phyloP scores from a whole-genome alignment of 1,284 basidiomycete genomes.

The Volvariella surrecta region DNA sequence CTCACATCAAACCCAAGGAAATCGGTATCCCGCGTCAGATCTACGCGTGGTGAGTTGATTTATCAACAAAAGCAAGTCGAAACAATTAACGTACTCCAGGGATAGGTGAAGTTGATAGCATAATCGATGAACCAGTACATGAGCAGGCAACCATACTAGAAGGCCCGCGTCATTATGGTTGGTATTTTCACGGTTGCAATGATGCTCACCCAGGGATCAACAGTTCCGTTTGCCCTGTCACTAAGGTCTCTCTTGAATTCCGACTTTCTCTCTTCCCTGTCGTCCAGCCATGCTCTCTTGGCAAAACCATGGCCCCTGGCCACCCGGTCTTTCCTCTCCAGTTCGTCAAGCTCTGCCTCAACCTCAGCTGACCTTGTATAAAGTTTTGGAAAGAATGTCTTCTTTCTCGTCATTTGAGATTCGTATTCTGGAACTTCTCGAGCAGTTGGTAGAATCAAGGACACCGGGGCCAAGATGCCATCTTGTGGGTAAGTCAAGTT shows the following conservation, averaged over 20 bases:
- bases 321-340: constrained; percentile 18
- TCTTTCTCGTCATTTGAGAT: neutral
- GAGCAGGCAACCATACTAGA: constrained; percentile 49
- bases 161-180: constrained; percentile 4
- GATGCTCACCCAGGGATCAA: constrained; percentile 39
- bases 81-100: constrained; percentile 45
- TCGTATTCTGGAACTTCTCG: constrained; percentile 21
- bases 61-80: neutral
- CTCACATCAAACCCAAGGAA: constrained; percentile 32
- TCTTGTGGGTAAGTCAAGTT: constrained; percentile 65
- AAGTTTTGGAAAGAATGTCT: constrained; percentile 20
- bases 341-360: constrained; percentile 6
- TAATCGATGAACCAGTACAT: constrained; percentile 49
- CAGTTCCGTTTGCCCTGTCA: constrained; percentile 35
- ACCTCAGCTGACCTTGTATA: constrained; percentile 14
- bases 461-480: constrained; percentile 40
- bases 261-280: constrained; percentile 15
- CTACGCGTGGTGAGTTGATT: constrained; percentile 16
- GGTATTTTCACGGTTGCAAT: too few species aligned
- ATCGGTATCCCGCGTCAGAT: constrained; percentile 21
- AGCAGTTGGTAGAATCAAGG: constrained; percentile 23
- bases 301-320: neutral
- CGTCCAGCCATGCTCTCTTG: too few species aligned
- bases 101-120: constrained; percentile 51
- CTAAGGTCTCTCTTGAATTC: constrained; percentile 35